A percentile compares a stretch with the other conserved stretches of the same genome.
phyloP scores from a whole-genome alignment of 169 alveolate species.

The Babesia caballi region DNA sequence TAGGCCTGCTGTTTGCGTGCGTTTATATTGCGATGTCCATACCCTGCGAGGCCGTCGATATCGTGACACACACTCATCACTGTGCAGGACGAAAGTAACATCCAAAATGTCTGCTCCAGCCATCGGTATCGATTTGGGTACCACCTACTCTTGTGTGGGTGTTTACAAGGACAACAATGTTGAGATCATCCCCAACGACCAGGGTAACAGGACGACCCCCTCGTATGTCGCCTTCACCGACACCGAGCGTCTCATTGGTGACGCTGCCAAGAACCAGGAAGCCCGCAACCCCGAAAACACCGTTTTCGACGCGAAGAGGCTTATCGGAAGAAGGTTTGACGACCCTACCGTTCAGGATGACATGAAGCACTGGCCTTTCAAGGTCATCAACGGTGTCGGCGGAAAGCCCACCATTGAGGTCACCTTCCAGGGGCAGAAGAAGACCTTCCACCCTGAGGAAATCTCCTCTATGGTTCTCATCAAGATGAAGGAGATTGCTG shows the following conservation, averaged over 20 bases:
- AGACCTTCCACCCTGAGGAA: constrained; percentile 92
- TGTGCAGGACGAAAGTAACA: neutral
- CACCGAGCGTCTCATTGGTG: constrained; percentile 96
- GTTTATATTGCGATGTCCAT: too few species aligned
- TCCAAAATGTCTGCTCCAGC: constrained; percentile 70
- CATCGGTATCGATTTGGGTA: constrained; percentile 94
- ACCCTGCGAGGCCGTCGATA: too few species aligned
- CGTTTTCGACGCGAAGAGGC: constrained; percentile 94
- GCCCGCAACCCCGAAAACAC: constrained; percentile 95
- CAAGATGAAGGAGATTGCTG: constrained; percentile 98
- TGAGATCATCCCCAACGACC: constrained; percentile 96
- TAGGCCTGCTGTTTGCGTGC: neutral
- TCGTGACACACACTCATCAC: neutral
- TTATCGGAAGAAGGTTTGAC: constrained; percentile 92
- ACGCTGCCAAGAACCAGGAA: constrained; percentile 96
- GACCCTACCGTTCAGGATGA: constrained; percentile 91
- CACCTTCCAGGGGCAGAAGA: constrained; percentile 85
- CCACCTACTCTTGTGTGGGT: constrained; percentile 97
- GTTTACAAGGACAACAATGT: constrained; percentile 92
- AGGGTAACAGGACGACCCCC: constrained; percentile 98
- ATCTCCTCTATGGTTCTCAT: constrained; percentile 93
- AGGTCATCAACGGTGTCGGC: constrained; percentile 82
- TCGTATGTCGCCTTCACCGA: constrained; percentile 98
- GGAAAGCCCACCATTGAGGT: constrained; percentile 89
- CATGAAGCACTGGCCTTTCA: constrained; percentile 93